phyloP scores from a whole-genome alignment of 1,284 basidiomycete genomes.

The Leccinum pachyderme region DNA sequence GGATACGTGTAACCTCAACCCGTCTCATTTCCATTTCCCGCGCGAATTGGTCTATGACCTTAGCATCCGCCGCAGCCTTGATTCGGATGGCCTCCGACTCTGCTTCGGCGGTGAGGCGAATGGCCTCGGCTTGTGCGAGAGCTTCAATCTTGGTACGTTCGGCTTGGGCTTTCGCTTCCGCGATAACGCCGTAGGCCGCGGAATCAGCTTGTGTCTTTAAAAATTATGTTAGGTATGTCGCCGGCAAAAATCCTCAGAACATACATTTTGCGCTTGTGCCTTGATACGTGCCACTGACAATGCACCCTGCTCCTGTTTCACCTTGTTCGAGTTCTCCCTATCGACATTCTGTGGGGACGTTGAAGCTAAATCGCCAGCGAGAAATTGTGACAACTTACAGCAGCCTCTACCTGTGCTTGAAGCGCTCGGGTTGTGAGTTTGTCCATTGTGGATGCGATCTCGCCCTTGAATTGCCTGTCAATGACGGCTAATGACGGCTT shows the following conservation, averaged over 20 bases:
- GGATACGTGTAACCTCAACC: slow-evolving; percentile 60
- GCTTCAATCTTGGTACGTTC: slow-evolving; percentile 69
- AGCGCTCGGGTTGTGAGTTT: slow-evolving; percentile 77
- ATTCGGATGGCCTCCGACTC: slow-evolving; percentile 67
- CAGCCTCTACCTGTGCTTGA: slow-evolving; percentile 81
- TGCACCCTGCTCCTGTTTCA: slow-evolving; percentile 78
- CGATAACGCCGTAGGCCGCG: slow-evolving; percentile 68
- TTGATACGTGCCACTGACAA: slow-evolving; percentile 73
- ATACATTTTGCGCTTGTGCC: slow-evolving; percentile 61
- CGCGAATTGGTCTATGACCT: slow-evolving; percentile 64
- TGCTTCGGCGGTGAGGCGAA: slow-evolving; percentile 65
- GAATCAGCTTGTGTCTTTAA: slow-evolving; percentile 65
- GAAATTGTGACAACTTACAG: slow-evolving; percentile 43
- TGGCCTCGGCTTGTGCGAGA: slow-evolving; percentile 70
- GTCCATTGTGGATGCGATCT: slow-evolving; percentile 81
- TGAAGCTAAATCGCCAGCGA: not conserved
- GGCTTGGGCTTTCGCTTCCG: slow-evolving; percentile 73
- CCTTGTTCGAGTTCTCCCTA: slow-evolving; percentile 79
- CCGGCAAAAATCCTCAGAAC: slow-evolving; percentile 1
- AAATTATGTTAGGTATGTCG: slow-evolving; percentile 9
- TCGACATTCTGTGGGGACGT: slow-evolving; percentile 61
- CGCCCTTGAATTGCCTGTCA: slow-evolving; percentile 79
- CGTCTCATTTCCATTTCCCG: slow-evolving; percentile 71
- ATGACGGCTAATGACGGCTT: slow-evolving; percentile 58
- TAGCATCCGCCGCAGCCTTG: slow-evolving; percentile 60